These are phyloP conservation scores for Syzygium jambos DNA, from an alignment of 345 rosid species.

Conservation along the genomic window DNA sequence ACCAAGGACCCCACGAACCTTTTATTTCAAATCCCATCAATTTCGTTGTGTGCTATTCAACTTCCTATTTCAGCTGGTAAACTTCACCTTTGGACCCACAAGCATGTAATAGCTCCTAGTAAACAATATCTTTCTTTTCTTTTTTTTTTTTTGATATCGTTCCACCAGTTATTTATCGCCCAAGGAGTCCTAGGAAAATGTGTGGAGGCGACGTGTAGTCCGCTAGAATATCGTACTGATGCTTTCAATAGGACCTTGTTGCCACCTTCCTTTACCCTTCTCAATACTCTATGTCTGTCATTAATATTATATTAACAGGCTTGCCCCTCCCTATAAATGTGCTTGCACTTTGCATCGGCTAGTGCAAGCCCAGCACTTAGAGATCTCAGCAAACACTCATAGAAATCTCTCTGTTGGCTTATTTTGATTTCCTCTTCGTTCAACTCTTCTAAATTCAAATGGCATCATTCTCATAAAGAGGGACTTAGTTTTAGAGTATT, in stretches of 20 bases:
- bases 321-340: neutral
- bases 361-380: neutral
- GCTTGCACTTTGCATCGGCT: neutral
- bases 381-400: neutral
- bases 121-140: neutral
- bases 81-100: neutral
- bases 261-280: neutral
- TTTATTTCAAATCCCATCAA: neutral
- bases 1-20: neutral
- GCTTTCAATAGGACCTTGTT: neutral
- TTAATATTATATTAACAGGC: neutral
- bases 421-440: neutral
- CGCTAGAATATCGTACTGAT: neutral
- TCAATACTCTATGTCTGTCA: neutral
- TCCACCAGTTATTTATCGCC: neutral
- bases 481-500: neutral
- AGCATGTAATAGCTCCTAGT: neutral
- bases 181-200: neutral
- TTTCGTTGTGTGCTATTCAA: neutral
- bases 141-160: too few species aligned
- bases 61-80: neutral
- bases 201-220: neutral
- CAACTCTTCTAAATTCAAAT: neutral
- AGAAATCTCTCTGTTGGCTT: neutral
- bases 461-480: neutral